Evolutionary conservation across 192 early-diverging fungal genomes (phyloP), one percentile per base, ranked within the genome.

Genomic region (Coemansia sp.): DNA sequence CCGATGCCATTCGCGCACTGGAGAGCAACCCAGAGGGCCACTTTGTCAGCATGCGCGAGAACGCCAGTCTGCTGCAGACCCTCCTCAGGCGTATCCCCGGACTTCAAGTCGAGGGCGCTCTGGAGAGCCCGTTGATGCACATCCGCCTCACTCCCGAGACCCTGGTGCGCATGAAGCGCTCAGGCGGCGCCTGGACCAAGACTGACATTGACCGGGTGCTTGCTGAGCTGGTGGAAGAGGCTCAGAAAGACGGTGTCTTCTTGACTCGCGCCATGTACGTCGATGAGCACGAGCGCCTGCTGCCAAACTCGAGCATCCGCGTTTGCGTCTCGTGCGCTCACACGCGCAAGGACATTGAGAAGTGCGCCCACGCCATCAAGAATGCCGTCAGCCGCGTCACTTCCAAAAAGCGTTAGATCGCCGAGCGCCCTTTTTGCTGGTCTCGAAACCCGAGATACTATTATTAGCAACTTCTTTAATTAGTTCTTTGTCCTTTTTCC

Each of bases 231-330:
- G 91, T 94, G 28, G 93, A 95, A 42, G 88, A 91, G 72, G 85
- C 88, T 16, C 83, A 86, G n/a, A 88, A 89, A 65, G 89, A 97
- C 44, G 94, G 94, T 17, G 82, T 99, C 14, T 66, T 99, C 69
- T 78, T 99, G 6, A 93, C 91, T 0, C 84, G 93, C 26, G 94
- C 96, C 16, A 96, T 92, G 81, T 96, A 96, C 74, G 90, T 95
- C 2, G 74, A 86, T 33, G 86, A 80, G 39, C 97, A 98, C 68
- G 97, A 99, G 84, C 78, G 77, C 40, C 66, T 81, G 40, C 71
- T 87, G 42, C 91, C 93, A 6, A 84, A 85, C 67, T 90, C 97
- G 9, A 94, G 90, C 73, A 93, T 99, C 73, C 88, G 92, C 47
- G 86, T 99, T 50, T 89, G 88, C 52, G 86, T 94, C 8, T 89